A percentile compares a stretch with the other conserved stretches of the same genome.
Evolutionary conservation across 129 eudicot species (phyloP).

Genomic region (Erigeron canadensis): DNA sequence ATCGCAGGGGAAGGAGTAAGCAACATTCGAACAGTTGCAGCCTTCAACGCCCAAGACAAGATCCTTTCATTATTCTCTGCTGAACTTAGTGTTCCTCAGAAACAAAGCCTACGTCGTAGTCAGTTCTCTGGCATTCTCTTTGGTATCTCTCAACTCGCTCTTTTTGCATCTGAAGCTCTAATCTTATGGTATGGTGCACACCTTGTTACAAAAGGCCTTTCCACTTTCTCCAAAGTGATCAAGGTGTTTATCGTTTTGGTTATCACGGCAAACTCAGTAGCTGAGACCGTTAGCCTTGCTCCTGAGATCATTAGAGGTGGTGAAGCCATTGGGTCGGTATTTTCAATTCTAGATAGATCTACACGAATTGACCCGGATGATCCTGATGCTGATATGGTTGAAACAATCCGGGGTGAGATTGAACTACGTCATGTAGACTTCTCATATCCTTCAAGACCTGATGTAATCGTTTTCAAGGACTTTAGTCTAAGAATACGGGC

Average conservation of each 20-base stretch:
- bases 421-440: slow-evolving; percentile 93
- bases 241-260: slow-evolving; percentile 87
- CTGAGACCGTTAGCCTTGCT: slow-evolving; percentile 94
- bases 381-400: slow-evolving; percentile 71
- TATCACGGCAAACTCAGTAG: slow-evolving; percentile 90
- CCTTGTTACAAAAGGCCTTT: slow-evolving; percentile 73
- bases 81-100: slow-evolving; percentile 78
- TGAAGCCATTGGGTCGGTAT: slow-evolving; percentile 90
- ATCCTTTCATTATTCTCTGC: slow-evolving; percentile 66
- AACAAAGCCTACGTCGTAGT: slow-evolving; percentile 75
- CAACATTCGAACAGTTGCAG: slow-evolving; percentile 96
- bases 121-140: slow-evolving; percentile 74
- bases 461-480: slow-evolving; percentile 75
- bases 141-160: slow-evolving; percentile 92
- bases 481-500: slow-evolving; percentile 85
- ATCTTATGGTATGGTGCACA: slow-evolving; percentile 97
- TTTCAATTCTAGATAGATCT: slow-evolving; percentile 71
- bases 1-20: slow-evolving; percentile 98
- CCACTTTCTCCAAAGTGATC: slow-evolving; percentile 90
- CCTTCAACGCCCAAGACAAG: slow-evolving; percentile 92
- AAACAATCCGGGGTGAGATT: slow-evolving; percentile 77
- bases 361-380: slow-evolving; percentile 91
- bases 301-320: slow-evolving; percentile 95
- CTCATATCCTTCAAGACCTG: slow-evolving; percentile 88
- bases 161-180: slow-evolving; percentile 86